Percentiles rank a stretch among this genome's conserved stretches.
phyloP scores from a whole-genome alignment of 805 yeast genomes.

The Torulaspora gathmanii region DNA sequence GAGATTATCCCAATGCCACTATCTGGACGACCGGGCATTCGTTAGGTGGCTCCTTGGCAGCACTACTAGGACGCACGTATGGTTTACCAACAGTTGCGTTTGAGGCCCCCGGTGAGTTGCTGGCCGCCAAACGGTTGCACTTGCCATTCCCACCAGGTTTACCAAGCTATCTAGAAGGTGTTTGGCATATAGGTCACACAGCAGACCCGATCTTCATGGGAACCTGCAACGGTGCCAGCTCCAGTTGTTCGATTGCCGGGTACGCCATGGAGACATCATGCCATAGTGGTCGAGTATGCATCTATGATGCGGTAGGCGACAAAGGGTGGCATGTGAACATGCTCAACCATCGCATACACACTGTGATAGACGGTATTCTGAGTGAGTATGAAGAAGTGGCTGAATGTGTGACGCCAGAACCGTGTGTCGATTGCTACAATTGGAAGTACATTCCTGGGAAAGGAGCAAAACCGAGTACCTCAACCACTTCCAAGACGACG shows the following conservation, averaged over 20 bases:
- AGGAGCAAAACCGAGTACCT: conserved; percentile 15
- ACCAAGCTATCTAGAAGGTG: conserved; percentile 68
- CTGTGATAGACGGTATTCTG: conserved; percentile 80
- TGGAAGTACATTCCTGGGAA: conserved; percentile 67
- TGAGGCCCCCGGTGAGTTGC: conserved; percentile 88
- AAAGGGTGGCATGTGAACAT: conserved; percentile 87
- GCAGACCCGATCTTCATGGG: conserved; percentile 98
- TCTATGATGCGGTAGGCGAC: conserved; percentile 85
- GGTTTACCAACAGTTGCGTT: conserved; percentile 87
- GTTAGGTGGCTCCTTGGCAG: conserved; percentile 81
- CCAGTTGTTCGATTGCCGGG: conserved; percentile 85
- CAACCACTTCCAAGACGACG: conserved; percentile 22
- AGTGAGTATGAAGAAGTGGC: conserved; percentile 73
- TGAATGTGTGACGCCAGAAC: conserved; percentile 64
- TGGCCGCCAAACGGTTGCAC: conserved; percentile 80
- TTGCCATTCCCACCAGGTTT: conserved; percentile 91
- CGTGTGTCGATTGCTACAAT: conserved; percentile 84
- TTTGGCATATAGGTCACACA: conserved; percentile 95
- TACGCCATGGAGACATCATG: conserved; percentile 97
- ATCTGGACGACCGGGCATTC: conserved; percentile 97
- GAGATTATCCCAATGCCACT: conserved; percentile 60
- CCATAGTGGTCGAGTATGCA: conserved; percentile 83
- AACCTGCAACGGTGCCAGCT: conserved; percentile 89
- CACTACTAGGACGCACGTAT: conserved; percentile 78
- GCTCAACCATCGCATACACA: conserved; percentile 83